Evolutionary conservation across 2,329 filamentous ascomycete genomes (phyloP).

Genomic region (Fusarium miscanthi): DNA sequence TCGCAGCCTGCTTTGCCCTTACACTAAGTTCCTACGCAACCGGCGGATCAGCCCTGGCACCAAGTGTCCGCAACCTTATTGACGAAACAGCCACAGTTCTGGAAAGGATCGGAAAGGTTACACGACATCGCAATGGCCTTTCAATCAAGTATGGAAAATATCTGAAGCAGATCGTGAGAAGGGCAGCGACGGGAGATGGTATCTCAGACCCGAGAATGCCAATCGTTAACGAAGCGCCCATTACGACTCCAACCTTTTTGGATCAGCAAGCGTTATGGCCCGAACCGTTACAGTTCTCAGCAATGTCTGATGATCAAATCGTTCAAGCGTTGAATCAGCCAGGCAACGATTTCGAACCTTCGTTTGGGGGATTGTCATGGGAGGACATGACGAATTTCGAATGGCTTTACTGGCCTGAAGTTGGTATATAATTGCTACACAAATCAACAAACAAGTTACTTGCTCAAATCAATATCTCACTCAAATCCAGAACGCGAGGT

Average conservation of each 20-base stretch:
- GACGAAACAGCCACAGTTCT: constrained; percentile 76
- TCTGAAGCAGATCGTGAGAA: constrained; percentile 56
- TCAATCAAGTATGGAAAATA: constrained; percentile 64
- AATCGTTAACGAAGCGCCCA: constrained; percentile 24
- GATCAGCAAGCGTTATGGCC: constrained; percentile 54
- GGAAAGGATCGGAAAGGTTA: constrained; percentile 74
- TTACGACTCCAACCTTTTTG: constrained; percentile 44
- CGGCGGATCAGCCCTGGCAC: constrained; percentile 67
- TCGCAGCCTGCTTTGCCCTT: constrained; percentile 76
- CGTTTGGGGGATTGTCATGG: constrained; percentile 66
- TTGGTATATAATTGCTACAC: constrained; percentile 46
- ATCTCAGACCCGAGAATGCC: constrained; percentile 33
- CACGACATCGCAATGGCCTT: constrained; percentile 73
- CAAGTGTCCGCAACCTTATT: constrained; percentile 72
- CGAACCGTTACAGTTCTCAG: constrained; percentile 70
- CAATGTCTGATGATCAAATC: constrained; percentile 77
- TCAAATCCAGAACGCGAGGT: not conserved
- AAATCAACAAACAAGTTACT: constrained; percentile 23
- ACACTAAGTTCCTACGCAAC: constrained; percentile 69
- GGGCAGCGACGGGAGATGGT: constrained; percentile 46
- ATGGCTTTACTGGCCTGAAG: constrained; percentile 65
- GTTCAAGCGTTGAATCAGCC: constrained; percentile 73
- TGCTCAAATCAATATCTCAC: not conserved
- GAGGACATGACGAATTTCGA: constrained; percentile 69
- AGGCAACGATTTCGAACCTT: constrained; percentile 67